Evolutionary conservation across 768 basidiomycete genomes (phyloP).

Genomic region (Phaeolepiota aurea): DNA sequence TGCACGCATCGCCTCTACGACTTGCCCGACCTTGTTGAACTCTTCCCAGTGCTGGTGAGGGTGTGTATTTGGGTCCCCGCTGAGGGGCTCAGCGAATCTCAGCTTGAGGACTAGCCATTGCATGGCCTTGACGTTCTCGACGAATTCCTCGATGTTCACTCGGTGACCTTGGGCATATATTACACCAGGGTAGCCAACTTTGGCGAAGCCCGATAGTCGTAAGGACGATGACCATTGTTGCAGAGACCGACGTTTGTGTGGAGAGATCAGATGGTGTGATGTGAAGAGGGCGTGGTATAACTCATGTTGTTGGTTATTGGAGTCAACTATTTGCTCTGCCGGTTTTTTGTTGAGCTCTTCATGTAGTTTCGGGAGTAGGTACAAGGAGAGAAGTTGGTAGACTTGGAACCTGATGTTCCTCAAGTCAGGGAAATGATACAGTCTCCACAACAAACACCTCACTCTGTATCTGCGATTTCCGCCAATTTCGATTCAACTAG

Average conservation of each 20-base stretch:
- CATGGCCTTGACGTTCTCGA: constrained; percentile 62
- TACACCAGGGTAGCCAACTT: constrained; percentile 68
- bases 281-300: constrained; percentile 56
- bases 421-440: constrained; percentile 1
- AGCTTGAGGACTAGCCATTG: constrained; percentile 69
- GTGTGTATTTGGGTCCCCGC: not conserved
- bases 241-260: constrained; percentile 51
- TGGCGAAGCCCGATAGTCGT: constrained; percentile 55
- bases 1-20: constrained; percentile 56
- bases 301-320: not conserved
- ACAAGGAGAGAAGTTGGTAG: constrained; percentile 49
- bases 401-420: constrained; percentile 40
- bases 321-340: not conserved
- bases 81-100: constrained; percentile 46
- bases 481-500: constrained; percentile 26
- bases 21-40: constrained; percentile 62
- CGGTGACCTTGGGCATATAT: constrained; percentile 60
- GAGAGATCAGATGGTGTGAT: constrained; percentile 66
- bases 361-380: constrained; percentile 51
- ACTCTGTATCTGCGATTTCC: constrained; percentile 27
- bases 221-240: constrained; percentile 50
- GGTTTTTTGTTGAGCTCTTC: constrained; percentile 15
- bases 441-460: too few species aligned
- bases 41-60: constrained; percentile 39
- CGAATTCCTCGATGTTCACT: constrained; percentile 52